Evolutionary conservation across 2,329 filamentous ascomycete genomes (phyloP), one percentile per base, ranked within the genome.

Genomic region (Allantophomopsis lycopodina): DNA sequence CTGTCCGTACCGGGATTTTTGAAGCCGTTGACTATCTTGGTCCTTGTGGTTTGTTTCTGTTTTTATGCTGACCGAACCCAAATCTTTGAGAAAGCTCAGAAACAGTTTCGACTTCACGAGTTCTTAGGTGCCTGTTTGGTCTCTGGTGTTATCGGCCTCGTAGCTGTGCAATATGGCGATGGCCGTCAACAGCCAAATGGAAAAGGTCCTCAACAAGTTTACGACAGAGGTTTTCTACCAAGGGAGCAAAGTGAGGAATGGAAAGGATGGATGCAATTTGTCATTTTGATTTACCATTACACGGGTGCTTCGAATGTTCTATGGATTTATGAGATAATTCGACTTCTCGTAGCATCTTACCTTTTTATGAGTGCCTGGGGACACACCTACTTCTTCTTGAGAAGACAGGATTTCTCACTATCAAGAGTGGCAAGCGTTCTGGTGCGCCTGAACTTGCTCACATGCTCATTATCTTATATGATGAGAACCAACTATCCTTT

Each of bases 231-330:
- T 1, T 67, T 71, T 39, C 56, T 79, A 5, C 63, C 68, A 1
- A 63, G 74, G 38, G 61, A 68, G 35, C 71, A 79, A 46, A 72
- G 70, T 0, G 66, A 79, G 44, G 77, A 81, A 51, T 77, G 74
- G 66, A 80, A 79, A 56, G 77, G 77, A 2, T 70, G 73, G 63
- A 75, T 80, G 70, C 74, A 79, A 46, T 61, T 64, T 12, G 55
- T 66, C 14, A 59, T 72, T 34, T 55, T 77, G 14, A 57, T 73
- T 11, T 79, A 76, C 48, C 68, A 76, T 44, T 79, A 73, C 53
- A 70, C 71, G 28, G 64, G 68, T 15, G 68, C 65, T 18, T 70
- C 65, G 6, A 60, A 60, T 44, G 51, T 58, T 2, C 53, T 73
- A 4, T 65, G 65, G 50, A 62, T 74, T 23, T 74, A 76, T 55